Percentiles rank a stretch among this genome's conserved stretches.
These are phyloP conservation scores for Sporopachydermia lactativora DNA, from an alignment of 805 yeast species.

Conservation along the genomic window DNA sequence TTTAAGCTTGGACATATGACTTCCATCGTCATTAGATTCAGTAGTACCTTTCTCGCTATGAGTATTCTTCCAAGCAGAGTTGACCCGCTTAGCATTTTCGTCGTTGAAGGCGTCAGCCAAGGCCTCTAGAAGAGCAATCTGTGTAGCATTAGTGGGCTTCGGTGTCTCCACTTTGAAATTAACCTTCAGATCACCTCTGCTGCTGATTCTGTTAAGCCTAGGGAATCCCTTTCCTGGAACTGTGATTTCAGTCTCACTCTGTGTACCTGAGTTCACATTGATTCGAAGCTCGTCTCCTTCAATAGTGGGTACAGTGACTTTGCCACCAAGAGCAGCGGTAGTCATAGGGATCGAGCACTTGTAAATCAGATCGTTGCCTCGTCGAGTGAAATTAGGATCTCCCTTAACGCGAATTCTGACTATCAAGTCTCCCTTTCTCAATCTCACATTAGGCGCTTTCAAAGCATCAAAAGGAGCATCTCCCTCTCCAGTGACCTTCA, in stretches of 20 bases:
- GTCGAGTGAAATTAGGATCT: slow-evolving; percentile 57
- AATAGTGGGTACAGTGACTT: slow-evolving; percentile 78
- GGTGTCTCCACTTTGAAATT: slow-evolving; percentile 55
- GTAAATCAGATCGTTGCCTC: slow-evolving; percentile 51
- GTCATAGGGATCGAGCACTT: slow-evolving; percentile 72
- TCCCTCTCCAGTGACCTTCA: slow-evolving; percentile 80
- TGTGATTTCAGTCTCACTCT: slow-evolving; percentile 54
- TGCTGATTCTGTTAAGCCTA: slow-evolving; percentile 27
- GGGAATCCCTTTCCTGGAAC: slow-evolving; percentile 89
- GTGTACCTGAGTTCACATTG: slow-evolving; percentile 76
- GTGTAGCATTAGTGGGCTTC: slow-evolving; percentile 70
- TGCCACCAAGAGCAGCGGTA: slow-evolving; percentile 94
- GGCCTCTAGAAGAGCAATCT: slow-evolving; percentile 82
- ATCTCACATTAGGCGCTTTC: slow-evolving; percentile 51
- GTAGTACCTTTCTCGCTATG: neutral
- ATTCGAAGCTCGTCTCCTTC: slow-evolving; percentile 66
- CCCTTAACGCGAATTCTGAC: slow-evolving; percentile 67
- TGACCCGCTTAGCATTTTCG: slow-evolving; percentile 56
- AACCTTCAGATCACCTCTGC: slow-evolving; percentile 74
- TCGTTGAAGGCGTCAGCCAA: slow-evolving; percentile 87
- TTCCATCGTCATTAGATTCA: slow-evolving; percentile 1
- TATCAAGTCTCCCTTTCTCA: slow-evolving; percentile 76
- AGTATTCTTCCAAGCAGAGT: slow-evolving; percentile 25
- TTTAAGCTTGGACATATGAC: slow-evolving; percentile 26
- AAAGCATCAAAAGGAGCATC: slow-evolving; percentile 67